phyloP scores from a whole-genome alignment of 495 filamentous ascomycete genomes.

The Collariella sp. region DNA sequence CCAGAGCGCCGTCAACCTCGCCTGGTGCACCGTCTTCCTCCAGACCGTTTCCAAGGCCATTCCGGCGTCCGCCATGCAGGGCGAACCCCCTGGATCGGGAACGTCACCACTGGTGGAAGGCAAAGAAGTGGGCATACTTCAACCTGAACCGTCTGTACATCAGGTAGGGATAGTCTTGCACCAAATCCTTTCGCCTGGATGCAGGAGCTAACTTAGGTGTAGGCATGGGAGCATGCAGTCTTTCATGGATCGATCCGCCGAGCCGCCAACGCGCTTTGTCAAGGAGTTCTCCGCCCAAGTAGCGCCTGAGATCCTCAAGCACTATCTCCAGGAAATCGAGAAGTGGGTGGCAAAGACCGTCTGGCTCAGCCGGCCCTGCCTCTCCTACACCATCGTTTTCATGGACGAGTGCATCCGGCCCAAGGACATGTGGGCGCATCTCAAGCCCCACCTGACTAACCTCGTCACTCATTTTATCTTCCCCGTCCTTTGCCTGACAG shows the following conservation, averaged over 20 bases:
- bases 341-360: conserved; percentile 91
- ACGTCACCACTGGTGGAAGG: conserved; percentile 97
- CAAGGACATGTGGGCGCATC: conserved; percentile 88
- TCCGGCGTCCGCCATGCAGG: conserved; percentile 66
- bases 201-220: conserved; percentile 17
- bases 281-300: conserved; percentile 87
- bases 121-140: conserved; percentile 98
- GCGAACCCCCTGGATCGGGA: conserved; percentile 83
- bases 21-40: conserved; percentile 92
- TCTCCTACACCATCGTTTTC: conserved; percentile 86
- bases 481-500: conserved; percentile 84
- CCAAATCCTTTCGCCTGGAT: background rate
- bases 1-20: conserved; percentile 73
- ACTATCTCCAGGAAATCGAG: conserved; percentile 86
- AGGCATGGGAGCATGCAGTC: conserved; percentile 82
- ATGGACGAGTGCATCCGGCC: conserved; percentile 96
- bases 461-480: conserved; percentile 91
- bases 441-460: conserved; percentile 87
- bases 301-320: conserved; percentile 89
- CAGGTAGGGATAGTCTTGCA: conserved; percentile 46
- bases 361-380: conserved; percentile 88
- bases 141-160: conserved; percentile 95
- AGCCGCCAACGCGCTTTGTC: conserved; percentile 67
- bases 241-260: conserved; percentile 53
- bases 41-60: conserved; percentile 77